phyloP scores from a whole-genome alignment of 2,329 filamentous ascomycete genomes.

The Ophiostoma australiae region DNA sequence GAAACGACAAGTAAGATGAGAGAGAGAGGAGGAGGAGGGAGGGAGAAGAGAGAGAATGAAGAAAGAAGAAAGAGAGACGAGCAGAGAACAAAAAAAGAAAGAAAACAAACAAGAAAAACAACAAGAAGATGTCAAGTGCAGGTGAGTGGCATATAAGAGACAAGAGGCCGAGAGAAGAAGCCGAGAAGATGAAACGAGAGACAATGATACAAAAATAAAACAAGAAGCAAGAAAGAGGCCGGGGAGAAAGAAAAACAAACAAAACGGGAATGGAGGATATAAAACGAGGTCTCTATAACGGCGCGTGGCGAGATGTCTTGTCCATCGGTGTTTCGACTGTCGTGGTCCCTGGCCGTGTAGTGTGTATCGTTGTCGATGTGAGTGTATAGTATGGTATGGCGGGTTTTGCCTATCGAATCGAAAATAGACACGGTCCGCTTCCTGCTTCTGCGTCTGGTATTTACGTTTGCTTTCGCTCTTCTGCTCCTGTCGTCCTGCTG shows the following conservation, averaged over 20 bases:
- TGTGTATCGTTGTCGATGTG: not conserved
- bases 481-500: not conserved
- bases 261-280: not conserved
- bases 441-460: not conserved
- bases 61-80: not conserved
- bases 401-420: not conserved
- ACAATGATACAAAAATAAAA: slow-evolving; percentile 4
- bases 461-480: not conserved
- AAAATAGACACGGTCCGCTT: not conserved
- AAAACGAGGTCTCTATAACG: not conserved
- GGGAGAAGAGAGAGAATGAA: slow-evolving; percentile 13
- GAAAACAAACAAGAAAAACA: slow-evolving; percentile 12
- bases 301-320: slow-evolving; percentile 4
- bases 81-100: not conserved
- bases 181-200: slow-evolving; percentile 4
- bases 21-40: not conserved
- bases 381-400: not conserved
- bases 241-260: not conserved
- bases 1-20: slow-evolving; percentile 14
- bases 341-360: slow-evolving; percentile 16
- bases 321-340: slow-evolving; percentile 13
- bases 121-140: not conserved
- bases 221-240: slow-evolving; percentile 4
- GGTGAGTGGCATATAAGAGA: not conserved
- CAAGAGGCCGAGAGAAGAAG: no score